Evolutionary conservation across 1,284 basidiomycete genomes (phyloP).

Genomic region (Moniliophthora roreri): DNA sequence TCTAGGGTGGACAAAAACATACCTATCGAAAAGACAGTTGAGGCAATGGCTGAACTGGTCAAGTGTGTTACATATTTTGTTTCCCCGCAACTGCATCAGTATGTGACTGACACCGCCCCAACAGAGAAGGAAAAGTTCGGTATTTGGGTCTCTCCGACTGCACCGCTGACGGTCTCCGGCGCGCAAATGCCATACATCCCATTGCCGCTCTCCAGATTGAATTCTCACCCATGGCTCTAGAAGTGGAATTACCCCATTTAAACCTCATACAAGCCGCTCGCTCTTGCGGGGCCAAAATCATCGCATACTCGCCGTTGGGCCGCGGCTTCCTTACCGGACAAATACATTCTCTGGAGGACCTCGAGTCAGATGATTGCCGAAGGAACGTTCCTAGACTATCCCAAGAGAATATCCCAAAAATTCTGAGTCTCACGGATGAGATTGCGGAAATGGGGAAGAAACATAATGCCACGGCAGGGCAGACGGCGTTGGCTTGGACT

Average conservation of each 20-base stretch:
- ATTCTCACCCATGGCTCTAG: constrained; percentile 59
- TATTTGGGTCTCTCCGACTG: constrained; percentile 66
- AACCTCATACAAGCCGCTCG: constrained; percentile 47
- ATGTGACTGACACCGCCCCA: too few species aligned
- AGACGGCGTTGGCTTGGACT: constrained; percentile 49
- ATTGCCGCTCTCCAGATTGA: constrained; percentile 66
- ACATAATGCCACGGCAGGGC: constrained; percentile 38
- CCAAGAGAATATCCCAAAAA: constrained; percentile 42
- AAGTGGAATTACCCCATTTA: constrained; percentile 50
- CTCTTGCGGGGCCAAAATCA: constrained; percentile 52
- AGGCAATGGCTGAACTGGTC: constrained; percentile 33
- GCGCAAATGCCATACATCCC: constrained; percentile 61
- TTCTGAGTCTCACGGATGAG: constrained; percentile 37
- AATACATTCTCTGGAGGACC: constrained; percentile 49
- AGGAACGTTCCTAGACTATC: constrained; percentile 31
- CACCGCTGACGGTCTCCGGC: constrained; percentile 55
- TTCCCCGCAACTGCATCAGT: neutral
- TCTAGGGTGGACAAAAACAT: constrained; percentile 13
- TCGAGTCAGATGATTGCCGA: constrained; percentile 50
- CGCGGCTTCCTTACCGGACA: constrained; percentile 62
- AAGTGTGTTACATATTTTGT: constrained; percentile 16
- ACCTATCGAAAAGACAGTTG: constrained; percentile 32
- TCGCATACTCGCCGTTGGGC: constrained; percentile 65
- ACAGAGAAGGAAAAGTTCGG: constrained; percentile 57
- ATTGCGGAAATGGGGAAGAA: constrained; percentile 31